These are phyloP conservation scores for Chrysopogon serrulatus DNA, from an alignment of 176 grass and related monocot genomes.

Conservation along the genomic window DNA sequence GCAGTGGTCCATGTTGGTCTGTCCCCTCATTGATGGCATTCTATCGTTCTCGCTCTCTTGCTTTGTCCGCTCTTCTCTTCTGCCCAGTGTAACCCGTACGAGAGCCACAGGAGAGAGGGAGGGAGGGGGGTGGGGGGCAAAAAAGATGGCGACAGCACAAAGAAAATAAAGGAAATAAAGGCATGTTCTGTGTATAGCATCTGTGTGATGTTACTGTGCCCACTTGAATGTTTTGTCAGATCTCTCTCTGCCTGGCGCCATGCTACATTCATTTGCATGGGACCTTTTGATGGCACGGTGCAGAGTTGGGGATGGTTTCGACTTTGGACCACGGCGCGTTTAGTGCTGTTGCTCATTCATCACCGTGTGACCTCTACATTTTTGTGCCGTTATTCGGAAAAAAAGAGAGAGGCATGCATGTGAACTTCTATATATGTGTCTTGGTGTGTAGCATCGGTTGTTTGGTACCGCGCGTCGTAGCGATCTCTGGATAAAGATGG, in stretches of 20 bases:
- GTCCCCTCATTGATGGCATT: constrained; percentile 12
- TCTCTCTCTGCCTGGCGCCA: neutral
- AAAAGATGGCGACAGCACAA: constrained; percentile 11
- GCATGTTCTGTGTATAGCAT: constrained; percentile 19
- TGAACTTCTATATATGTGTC: neutral
- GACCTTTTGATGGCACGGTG: neutral
- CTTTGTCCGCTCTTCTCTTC: constrained; percentile 15
- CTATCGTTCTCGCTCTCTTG: neutral
- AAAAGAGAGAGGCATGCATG: neutral
- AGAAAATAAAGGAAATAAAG: constrained; percentile 33
- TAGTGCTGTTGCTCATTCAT: neutral
- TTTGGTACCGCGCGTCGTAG: neutral
- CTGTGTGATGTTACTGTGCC: constrained; percentile 16
- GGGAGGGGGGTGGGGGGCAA: neutral
- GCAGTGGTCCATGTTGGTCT: constrained; percentile 22
- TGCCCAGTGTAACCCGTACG: neutral
- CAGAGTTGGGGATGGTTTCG: constrained; percentile 23
- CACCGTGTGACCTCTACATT: neutral
- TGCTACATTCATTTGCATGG: constrained; percentile 30
- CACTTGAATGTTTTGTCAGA: constrained; percentile 38
- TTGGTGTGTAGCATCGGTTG: too few relatives aligned
- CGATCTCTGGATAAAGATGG: neutral
- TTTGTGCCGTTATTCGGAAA: neutral
- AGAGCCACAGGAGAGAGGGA: neutral
- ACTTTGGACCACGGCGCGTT: neutral